Evolutionary conservation across 169 alveolate species (phyloP), one percentile per base, ranked within the genome.

Genomic region (Plasmodium vivax): DNA sequence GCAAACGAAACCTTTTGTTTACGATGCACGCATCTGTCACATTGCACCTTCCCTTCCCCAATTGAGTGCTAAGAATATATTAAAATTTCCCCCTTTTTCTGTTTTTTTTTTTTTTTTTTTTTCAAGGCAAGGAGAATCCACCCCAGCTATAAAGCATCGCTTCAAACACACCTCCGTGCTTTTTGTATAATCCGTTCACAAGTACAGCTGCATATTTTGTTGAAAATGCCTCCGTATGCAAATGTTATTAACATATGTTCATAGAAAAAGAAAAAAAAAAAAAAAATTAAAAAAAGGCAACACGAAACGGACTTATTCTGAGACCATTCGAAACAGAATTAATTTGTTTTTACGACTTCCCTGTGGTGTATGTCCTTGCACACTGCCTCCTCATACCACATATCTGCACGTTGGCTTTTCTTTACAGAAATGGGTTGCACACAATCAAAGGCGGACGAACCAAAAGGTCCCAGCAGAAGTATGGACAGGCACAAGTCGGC

Each of bases 361-460:
- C 62, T 51, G 23, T 51, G 62, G 14, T 51, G 19, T 2, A 47
- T 47, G 23, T 51, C 23, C 23, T 14, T 51, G 62, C 2, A 51
- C 23, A 51, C 12, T 51, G 62, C 23, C 8, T 51, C 14, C 41
- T 83, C 41, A 32, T 36, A 56, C 71, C 82, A 16, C 38, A 58
- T 62, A 45, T 62, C 45, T 68, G 41, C 74, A 30, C 36, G 74
- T 23, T 62, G 54, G 8, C n/a, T 84, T 23, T 38, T 23, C 56
- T 72, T 72, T 72, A 72, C 30, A 62, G 81, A 84, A 85, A 85
- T 85, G 93, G 93, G 93, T 10, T 85, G 93, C 62, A 51, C 19
- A 75, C 93, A 85, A 9, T 85, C 93, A 9, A 85, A 85, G 45
- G 85, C 58, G 23, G 81, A 51, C 43, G 93, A 74, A 5, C 87